A percentile compares a stretch with the other conserved stretches of the same genome.
Conservation (phyloP, 2,329 filamentous ascomycete species). For the Diaporthe caulivora region DNA sequence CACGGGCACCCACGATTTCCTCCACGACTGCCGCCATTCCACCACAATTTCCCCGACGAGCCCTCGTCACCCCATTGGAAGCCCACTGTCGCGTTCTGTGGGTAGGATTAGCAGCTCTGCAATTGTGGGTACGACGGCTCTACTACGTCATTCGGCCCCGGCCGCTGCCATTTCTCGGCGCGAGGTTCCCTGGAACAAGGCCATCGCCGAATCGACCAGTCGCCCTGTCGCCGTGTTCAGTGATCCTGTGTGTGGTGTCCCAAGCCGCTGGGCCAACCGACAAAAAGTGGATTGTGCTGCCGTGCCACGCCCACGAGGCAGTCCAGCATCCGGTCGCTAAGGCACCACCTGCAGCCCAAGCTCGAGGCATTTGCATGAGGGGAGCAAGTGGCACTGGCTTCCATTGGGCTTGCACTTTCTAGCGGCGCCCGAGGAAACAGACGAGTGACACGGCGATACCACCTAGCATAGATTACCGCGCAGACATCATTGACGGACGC, state of each 20-base stretch:
- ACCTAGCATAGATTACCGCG: slow-evolving; percentile 14
- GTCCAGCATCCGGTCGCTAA: slow-evolving; percentile 20
- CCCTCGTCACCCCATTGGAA: slow-evolving; percentile 25
- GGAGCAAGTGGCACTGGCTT: background rate
- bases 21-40: slow-evolving; percentile 30
- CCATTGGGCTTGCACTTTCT: slow-evolving; percentile 25
- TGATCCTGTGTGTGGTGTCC: background rate
- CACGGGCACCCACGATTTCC: slow-evolving; percentile 26
- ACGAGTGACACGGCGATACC: slow-evolving; percentile 27
- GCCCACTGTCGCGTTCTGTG: slow-evolving; percentile 24
- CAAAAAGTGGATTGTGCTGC: background rate
- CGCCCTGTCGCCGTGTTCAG: background rate
- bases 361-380: slow-evolving; percentile 11
- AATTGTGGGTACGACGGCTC: slow-evolving; percentile 7
- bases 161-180: slow-evolving; percentile 23
- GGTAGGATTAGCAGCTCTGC: slow-evolving; percentile 4
- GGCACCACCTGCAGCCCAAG: slow-evolving; percentile 26
- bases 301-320: slow-evolving; percentile 16
- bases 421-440: slow-evolving; percentile 23
- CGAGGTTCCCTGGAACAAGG: slow-evolving; percentile 17
- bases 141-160: slow-evolving; percentile 29
- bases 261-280: slow-evolving; percentile 16
- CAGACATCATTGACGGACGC: slow-evolving; percentile 12
- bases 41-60: slow-evolving; percentile 37
- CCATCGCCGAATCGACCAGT: slow-evolving; percentile 6